Evolutionary conservation across 306 rosid genomes (phyloP).

Genomic region (Vigna reflexopilosa): DNA sequence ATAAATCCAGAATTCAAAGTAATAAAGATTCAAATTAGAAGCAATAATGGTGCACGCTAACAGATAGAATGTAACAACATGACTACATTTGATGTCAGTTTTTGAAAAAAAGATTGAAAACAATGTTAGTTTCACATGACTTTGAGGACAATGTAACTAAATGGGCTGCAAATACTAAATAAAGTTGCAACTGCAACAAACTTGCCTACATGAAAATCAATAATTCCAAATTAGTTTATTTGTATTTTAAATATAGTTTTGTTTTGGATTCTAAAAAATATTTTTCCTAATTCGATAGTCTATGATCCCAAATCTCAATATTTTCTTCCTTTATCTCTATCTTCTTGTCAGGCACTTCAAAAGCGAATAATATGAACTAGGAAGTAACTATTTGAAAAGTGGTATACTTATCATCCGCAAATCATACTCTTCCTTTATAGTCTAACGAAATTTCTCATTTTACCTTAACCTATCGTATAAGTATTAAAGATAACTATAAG

Average conservation of each 20-base stretch:
- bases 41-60: slow-evolving; percentile 1
- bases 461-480: not conserved
- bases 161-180: not conserved
- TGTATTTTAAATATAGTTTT: not conserved
- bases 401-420: not conserved
- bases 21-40: slow-evolving; percentile 1
- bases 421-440: slow-evolving; percentile 6
- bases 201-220: too few species aligned
- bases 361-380: not conserved
- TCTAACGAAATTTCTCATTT: slow-evolving; percentile 10
- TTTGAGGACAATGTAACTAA: not conserved
- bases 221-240: not conserved
- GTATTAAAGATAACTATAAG: slow-evolving; percentile 22
- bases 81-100: not conserved
- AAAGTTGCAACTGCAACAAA: not conserved
- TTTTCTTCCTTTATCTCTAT: not conserved
- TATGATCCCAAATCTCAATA: not conserved
- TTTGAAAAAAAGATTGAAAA: not conserved
- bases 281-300: not conserved
- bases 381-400: not conserved
- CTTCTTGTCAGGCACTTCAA: not conserved
- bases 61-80: not conserved
- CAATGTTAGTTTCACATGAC: not conserved
- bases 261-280: too few species aligned
- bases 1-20: slow-evolving; percentile 10